Evolutionary conservation across 2,329 filamentous ascomycete species (phyloP), one percentile per base, ranked within the genome.

Genomic region (Pestalotiopsis sp.): DNA sequence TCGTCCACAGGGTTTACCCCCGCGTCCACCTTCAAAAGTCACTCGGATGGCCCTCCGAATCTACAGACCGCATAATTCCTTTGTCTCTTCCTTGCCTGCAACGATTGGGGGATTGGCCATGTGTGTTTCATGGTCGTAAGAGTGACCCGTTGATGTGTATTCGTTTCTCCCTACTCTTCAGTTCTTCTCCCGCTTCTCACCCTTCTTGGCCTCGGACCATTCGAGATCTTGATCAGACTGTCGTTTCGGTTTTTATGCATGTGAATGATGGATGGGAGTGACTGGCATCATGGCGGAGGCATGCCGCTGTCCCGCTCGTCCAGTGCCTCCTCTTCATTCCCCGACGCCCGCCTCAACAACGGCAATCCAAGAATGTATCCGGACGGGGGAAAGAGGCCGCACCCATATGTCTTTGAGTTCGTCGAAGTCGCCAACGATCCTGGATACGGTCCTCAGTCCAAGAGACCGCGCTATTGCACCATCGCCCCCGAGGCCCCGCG

Each of bases 321-420:
- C 70, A 79, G 77, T 74, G 76, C 77, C 70, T 76, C 75, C 70
- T 76, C 75, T 69, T 75, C 73, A 68, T 71, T 76, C 58, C 73
- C 68, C 66, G 72, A 69, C 66, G 70, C 71, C 64, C 68, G 70
- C 63, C 70, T 69, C 65, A 66, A 68, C 66, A 70, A 68, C 64
- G 68, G 7, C 17, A n/a, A 52, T 9, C 45, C 45, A n/a, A 52
- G 68, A 59, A 76, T 74, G 45, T 78, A 80, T 71, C 68, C 77
- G 69, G 74, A 76, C 31, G 78, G 75, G 68, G 81, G 78, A 69
- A 83, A 83, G 75, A 80, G 81, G 63, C 78, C 80, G 38, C 77
- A 80, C 67, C 80, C 78, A 72, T 73, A 80, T 12, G 45, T 52
- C 63, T 75, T 76, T 64, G 78, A 80, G 57, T 75, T 77, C 66